These are phyloP conservation scores for Zygotorulaspora florentina DNA, from an alignment of 805 yeast genomes.

Conservation along the genomic window DNA sequence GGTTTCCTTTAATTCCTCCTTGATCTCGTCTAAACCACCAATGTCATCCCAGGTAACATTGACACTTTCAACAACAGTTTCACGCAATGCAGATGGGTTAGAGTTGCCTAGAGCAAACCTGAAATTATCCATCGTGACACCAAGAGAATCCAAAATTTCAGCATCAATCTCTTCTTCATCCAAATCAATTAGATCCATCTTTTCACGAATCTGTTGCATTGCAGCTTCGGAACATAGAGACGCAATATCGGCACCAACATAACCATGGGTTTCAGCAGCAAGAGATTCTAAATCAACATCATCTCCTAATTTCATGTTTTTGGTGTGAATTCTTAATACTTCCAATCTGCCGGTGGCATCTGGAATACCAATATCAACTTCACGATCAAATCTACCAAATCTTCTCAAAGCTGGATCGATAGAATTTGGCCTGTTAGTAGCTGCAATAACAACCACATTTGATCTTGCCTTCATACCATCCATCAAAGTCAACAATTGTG, in stretches of 20 bases:
- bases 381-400: constrained; percentile 88
- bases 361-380: constrained; percentile 89
- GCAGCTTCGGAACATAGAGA: constrained; percentile 99
- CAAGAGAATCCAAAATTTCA: constrained; percentile 90
- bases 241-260: constrained; percentile 98
- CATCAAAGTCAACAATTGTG: constrained; percentile 95
- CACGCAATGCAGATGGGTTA: constrained; percentile 98
- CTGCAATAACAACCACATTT: constrained; percentile 96
- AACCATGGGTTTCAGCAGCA: constrained; percentile 98
- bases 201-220: constrained; percentile 99
- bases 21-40: constrained; percentile 96
- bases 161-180: constrained; percentile 98
- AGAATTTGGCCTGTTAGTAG: constrained; percentile 76
- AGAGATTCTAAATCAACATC: constrained; percentile 95
- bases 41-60: constrained; percentile 99
- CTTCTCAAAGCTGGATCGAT: constrained; percentile 79
- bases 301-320: constrained; percentile 93
- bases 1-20: constrained; percentile 95
- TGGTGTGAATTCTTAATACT: constrained; percentile 94
- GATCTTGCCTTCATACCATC: constrained; percentile 99
- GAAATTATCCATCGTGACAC: constrained; percentile 98
- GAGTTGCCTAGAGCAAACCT: constrained; percentile 96
- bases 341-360: constrained; percentile 98
- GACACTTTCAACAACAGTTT: constrained; percentile 97
- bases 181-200: constrained; percentile 95